Base-by-base conservation (phyloP, 2,329 filamentous ascomycete genomes). In the Dothideomycetes sp. region DNA sequence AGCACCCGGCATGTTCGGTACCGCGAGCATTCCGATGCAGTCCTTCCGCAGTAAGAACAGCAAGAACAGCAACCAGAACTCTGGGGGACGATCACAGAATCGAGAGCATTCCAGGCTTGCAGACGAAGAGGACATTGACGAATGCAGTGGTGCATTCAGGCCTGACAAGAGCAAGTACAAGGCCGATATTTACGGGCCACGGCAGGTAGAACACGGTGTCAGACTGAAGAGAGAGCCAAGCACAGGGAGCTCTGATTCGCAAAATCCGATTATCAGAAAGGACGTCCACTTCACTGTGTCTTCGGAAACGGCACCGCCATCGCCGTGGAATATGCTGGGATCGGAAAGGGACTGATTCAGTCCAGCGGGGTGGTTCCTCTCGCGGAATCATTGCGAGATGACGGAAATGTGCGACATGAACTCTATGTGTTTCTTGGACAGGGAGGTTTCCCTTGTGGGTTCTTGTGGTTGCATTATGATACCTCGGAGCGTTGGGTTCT, bases 231-330 rank as follows among this genome's bases (percentile, higher is more conserved):
- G 47, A 29, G 33, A 36, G 9, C 32, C 43, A n/a, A 50, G 47
- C 31, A 41, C 22, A 14, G 38, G 34, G 1, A 48, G 46, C 15
- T 40, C 41, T 9, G 46, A 41, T 3, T 51, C 47, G 30, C 43
- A 47, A 19, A 47, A 51, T 42, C 49, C 49, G 10, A 50, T 51
- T n/a, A 52, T 50, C 29, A 31, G 49, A 36, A 39, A 48, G 32
- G 43, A 52, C 31, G 41, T 52, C 8, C 42, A 34, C 19, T 41
- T 51, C 14, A 43, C 44, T 2, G 44, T 51, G 5, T 47, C 49
- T 45, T 40, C 40, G 29, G 47, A 51, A 34, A 36, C 41, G 7
- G 40, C 34, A 41, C 43, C 14, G 45, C 7, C 22, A 27, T 27
- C 22, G 7, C 22, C 22, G 22, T n/a, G n/a, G n/a, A n/a, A n/a